A percentile compares a stretch with the other conserved stretches of the same genome.
These are phyloP conservation scores for Hanseniaspora gamundiae DNA, from an alignment of 1,139 yeast genomes.

Conservation along the genomic window DNA sequence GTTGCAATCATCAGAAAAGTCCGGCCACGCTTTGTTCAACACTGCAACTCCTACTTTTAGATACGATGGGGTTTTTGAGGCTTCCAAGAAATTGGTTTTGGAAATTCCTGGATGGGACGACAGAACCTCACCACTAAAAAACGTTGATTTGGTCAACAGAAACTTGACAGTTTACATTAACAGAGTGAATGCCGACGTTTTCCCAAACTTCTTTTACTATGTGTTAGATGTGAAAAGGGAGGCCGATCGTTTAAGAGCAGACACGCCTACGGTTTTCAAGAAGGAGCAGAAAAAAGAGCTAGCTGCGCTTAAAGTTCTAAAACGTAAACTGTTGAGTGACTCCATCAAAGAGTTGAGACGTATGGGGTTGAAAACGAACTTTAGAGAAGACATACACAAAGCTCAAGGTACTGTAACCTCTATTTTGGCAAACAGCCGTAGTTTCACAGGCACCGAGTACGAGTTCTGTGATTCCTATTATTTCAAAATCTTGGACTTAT, in stretches of 20 bases:
- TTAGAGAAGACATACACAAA: conserved; percentile 51
- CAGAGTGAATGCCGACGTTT: conserved; percentile 26
- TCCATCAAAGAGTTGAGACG: conserved; percentile 60
- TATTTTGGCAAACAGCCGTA: conserved; percentile 43
- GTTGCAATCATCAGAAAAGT: conserved; percentile 21
- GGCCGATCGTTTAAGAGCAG: conserved; percentile 52
- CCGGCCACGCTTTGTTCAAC: not conserved
- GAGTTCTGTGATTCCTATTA: conserved; percentile 48
- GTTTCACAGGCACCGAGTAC: conserved; percentile 32
- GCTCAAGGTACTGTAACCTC: conserved; percentile 52
- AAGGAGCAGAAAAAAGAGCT: conserved; percentile 67
- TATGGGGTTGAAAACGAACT: conserved; percentile 60
- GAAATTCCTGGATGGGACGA: conserved; percentile 34
- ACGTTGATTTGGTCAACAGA: conserved; percentile 36
- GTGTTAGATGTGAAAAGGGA: conserved; percentile 44
- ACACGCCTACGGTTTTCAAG: conserved; percentile 60
- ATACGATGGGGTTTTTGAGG: conserved; percentile 9
- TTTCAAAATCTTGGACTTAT: conserved; percentile 59
- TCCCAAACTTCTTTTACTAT: conserved; percentile 33
- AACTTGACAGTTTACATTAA: conserved; percentile 42
- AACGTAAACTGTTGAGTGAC: conserved; percentile 65
- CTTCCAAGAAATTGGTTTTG: conserved; percentile 11
- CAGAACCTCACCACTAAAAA: conserved; percentile 45
- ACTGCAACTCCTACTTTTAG: conserved; percentile 7
- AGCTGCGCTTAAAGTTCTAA: conserved; percentile 68